A percentile compares a stretch with the other conserved stretches of the same genome.
These are phyloP conservation scores for Aspergillus cavernicola DNA, from an alignment of 495 filamentous ascomycete species.

Conservation along the genomic window DNA sequence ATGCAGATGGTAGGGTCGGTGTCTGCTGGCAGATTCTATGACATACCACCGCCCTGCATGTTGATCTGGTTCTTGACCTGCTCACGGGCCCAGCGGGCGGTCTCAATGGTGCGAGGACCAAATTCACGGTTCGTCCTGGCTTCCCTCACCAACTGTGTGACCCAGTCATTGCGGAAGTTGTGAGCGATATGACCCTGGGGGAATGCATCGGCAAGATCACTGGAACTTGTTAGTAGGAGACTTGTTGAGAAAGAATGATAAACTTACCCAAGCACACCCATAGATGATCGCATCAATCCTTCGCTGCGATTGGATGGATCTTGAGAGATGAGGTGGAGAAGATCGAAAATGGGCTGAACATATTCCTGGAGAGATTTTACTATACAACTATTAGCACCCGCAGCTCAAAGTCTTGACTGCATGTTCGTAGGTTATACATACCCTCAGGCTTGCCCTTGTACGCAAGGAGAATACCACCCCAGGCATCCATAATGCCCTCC, in stretches of 20 bases:
- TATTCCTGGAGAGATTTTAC: conserved; percentile 69
- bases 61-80: conserved; percentile 89
- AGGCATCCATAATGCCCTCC: conserved; percentile 98
- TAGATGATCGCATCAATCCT: conserved; percentile 81
- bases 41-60: conserved; percentile 36
- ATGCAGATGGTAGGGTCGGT: not conserved
- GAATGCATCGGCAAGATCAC: conserved; percentile 91
- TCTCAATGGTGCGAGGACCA: conserved; percentile 77
- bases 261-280: conserved; percentile 93
- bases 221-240: conserved; percentile 41
- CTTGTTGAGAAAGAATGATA: not conserved
- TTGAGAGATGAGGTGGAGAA: conserved; percentile 74
- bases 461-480: conserved; percentile 91
- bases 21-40: conserved; percentile 23
- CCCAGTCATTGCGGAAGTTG: conserved; percentile 87
- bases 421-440: conserved; percentile 11
- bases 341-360: conserved; percentile 81
- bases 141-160: conserved; percentile 82
- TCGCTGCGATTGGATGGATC: conserved; percentile 81
- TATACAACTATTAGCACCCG: conserved; percentile 35
- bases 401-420: no score
- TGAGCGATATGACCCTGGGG: conserved; percentile 80
- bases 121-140: conserved; percentile 81
- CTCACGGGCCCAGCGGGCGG: conserved; percentile 94
- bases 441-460: conserved; percentile 67